A percentile compares a stretch with the other conserved stretches of the same genome.
These are phyloP conservation scores for Ophiostoma populinum DNA, from an alignment of 2,329 filamentous ascomycete species.

Conservation along the genomic window DNA sequence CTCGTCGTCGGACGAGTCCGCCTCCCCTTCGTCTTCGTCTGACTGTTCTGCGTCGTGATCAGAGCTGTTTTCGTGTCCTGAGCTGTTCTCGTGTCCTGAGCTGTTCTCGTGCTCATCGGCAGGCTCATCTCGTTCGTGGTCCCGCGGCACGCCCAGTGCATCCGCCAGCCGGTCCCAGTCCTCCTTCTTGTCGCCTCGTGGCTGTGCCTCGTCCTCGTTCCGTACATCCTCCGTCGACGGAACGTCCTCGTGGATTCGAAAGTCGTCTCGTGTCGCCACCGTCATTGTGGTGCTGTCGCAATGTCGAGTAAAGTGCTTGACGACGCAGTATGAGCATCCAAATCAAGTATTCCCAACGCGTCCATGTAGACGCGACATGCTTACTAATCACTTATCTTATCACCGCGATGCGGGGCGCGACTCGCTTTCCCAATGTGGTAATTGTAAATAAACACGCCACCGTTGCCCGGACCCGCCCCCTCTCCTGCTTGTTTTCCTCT, in stretches of 20 bases:
- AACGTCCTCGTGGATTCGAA: slow-evolving; percentile 33
- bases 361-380: too few relatives aligned
- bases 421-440: slow-evolving; percentile 8
- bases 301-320: too few relatives aligned
- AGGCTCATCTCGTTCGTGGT: slow-evolving; percentile 15
- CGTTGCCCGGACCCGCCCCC: slow-evolving; percentile 9
- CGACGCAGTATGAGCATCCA: too few relatives aligned
- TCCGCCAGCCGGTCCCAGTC: slow-evolving; percentile 15
- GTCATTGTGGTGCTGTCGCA: slow-evolving; percentile 13
- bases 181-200: slow-evolving; percentile 16
- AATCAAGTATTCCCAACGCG: too few relatives aligned
- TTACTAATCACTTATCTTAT: slow-evolving; percentile 2
- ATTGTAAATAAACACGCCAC: slow-evolving; percentile 21
- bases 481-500: neutral
- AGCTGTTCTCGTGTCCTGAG: slow-evolving; percentile 16
- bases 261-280: slow-evolving; percentile 22
- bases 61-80: slow-evolving; percentile 17
- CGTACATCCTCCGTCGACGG: slow-evolving; percentile 23
- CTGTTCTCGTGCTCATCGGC: slow-evolving; percentile 28
- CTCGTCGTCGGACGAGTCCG: slow-evolving; percentile 40
- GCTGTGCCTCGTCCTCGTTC: slow-evolving; percentile 16
- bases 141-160: slow-evolving; percentile 5
- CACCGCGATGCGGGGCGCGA: neutral
- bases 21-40: slow-evolving; percentile 24
- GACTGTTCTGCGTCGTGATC: slow-evolving; percentile 18